Evolutionary conservation across 2,329 filamentous ascomycete genomes (phyloP).

Genomic region (Trichoderma asperellum): DNA sequence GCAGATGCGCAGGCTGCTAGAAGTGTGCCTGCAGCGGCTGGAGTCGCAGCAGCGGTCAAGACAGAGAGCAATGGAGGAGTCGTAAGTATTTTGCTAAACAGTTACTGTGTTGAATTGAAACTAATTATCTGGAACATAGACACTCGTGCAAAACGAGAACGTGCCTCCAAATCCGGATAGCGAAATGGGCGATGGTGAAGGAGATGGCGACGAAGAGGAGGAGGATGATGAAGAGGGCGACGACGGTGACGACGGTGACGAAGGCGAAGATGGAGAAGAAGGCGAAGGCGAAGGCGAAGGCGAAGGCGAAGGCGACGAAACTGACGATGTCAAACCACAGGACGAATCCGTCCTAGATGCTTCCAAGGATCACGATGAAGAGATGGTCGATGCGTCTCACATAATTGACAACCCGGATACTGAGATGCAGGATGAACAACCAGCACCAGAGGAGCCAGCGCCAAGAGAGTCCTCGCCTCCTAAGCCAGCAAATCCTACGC

Average conservation of each 20-base stretch:
- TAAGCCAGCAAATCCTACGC: slow-evolving; percentile 36
- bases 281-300: slow-evolving; percentile 51
- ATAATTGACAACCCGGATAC: slow-evolving; percentile 34
- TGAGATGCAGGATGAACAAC: slow-evolving; percentile 37
- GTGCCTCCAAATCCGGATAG: slow-evolving; percentile 53
- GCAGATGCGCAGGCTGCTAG: slow-evolving; percentile 39
- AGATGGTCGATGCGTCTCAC: slow-evolving; percentile 44
- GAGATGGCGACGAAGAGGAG: slow-evolving; percentile 47
- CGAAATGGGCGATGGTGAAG: slow-evolving; percentile 58
- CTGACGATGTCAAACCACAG: slow-evolving; percentile 45
- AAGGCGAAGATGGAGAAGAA: slow-evolving; percentile 51
- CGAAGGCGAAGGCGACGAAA: slow-evolving; percentile 50
- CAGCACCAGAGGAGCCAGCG: slow-evolving; percentile 28
- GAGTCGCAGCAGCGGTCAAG: slow-evolving; percentile 46
- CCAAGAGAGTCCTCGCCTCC: slow-evolving; percentile 30
- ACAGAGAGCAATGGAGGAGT: slow-evolving; percentile 45
- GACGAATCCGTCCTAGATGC: slow-evolving; percentile 40
- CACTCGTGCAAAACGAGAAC: slow-evolving; percentile 50
- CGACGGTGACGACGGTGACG: slow-evolving; percentile 53
- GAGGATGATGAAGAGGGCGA: slow-evolving; percentile 53
- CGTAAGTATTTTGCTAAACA: slow-evolving; percentile 39
- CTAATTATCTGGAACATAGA: slow-evolving; percentile 36
- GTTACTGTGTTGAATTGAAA: not conserved
- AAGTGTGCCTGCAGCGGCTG: slow-evolving; percentile 42
- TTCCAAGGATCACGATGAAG: slow-evolving; percentile 42